phyloP scores from a whole-genome alignment of 1,284 basidiomycete species.

The Ustilago xerochloae region DNA sequence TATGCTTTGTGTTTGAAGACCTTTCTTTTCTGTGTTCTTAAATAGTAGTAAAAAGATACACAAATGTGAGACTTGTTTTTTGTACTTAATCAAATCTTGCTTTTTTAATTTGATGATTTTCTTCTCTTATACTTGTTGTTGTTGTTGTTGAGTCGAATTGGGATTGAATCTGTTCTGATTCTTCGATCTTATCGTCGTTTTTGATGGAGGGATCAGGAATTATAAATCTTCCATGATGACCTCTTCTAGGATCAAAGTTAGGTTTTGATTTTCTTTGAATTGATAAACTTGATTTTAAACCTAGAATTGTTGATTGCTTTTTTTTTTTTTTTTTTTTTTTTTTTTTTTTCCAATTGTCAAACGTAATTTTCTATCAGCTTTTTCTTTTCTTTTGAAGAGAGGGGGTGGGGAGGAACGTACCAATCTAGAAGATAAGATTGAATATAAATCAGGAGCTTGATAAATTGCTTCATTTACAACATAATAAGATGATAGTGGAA shows the following conservation, averaged over 20 bases:
- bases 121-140: not conserved
- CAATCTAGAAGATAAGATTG: slow-evolving; percentile 51
- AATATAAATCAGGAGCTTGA: slow-evolving; percentile 63
- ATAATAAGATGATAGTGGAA: slow-evolving; percentile 58
- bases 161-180: no score
- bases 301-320: slow-evolving; percentile 59
- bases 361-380: no score
- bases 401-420: slow-evolving; percentile 23
- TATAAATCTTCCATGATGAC: slow-evolving; percentile 59
- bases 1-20: not conserved
- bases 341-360: no score
- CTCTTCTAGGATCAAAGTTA: slow-evolving; percentile 55
- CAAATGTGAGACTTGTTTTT: not conserved
- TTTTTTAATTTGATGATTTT: slow-evolving; percentile 15
- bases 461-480: slow-evolving; percentile 61
- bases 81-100: slow-evolving; percentile 21
- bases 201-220: slow-evolving; percentile 21
- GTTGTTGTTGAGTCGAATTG: not conserved
- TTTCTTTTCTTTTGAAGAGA: no score
- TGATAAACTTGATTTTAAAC: slow-evolving; percentile 40
- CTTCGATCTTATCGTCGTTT: slow-evolving; percentile 17
- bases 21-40: no score
- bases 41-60: slow-evolving; percentile 20
- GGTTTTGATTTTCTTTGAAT: slow-evolving; percentile 42
- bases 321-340: no score